phyloP scores from a whole-genome alignment of 2,329 filamentous ascomycete species.

The Cladosporium sp. region DNA sequence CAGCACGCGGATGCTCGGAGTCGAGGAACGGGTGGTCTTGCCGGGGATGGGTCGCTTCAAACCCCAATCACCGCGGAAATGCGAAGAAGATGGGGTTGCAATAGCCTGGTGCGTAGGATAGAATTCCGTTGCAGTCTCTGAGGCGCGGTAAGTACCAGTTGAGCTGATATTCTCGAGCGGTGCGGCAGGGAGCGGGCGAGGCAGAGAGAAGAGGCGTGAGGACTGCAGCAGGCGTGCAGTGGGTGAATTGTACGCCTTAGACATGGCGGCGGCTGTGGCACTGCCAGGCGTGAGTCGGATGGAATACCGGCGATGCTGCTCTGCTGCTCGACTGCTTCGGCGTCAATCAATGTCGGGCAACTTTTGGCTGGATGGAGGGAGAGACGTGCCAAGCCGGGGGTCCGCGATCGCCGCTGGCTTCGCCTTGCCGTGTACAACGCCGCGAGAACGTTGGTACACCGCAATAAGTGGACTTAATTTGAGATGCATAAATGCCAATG shows the following conservation, averaged over 20 bases:
- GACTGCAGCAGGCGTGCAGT: constrained; percentile 67
- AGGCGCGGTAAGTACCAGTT: constrained; percentile 47
- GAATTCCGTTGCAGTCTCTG: constrained; percentile 64
- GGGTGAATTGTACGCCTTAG: constrained; percentile 45
- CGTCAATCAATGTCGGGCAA: not conserved
- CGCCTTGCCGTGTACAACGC: no score
- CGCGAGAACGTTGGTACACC: not conserved
- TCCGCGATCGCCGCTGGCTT: not conserved
- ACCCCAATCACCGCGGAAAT: constrained; percentile 81
- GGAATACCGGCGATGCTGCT: not conserved
- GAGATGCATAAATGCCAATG: not conserved
- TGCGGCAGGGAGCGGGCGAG: constrained; percentile 64
- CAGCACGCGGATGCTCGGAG: constrained; percentile 68
- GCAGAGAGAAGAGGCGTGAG: constrained; percentile 85
- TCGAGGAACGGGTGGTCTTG: constrained; percentile 63
- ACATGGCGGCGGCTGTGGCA: constrained; percentile 22
- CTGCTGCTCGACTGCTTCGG: not conserved
- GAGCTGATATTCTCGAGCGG: constrained; percentile 38
- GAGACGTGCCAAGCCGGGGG: not conserved
- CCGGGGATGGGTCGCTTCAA: constrained; percentile 78
- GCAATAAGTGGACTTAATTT: not conserved
- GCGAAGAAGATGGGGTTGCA: constrained; percentile 66
- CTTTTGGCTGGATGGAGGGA: not conserved
- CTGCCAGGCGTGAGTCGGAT: not conserved
- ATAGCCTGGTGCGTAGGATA: constrained; percentile 82